Evolutionary conservation across 306 rosid genomes (phyloP).

Genomic region (Castanea crenata): DNA sequence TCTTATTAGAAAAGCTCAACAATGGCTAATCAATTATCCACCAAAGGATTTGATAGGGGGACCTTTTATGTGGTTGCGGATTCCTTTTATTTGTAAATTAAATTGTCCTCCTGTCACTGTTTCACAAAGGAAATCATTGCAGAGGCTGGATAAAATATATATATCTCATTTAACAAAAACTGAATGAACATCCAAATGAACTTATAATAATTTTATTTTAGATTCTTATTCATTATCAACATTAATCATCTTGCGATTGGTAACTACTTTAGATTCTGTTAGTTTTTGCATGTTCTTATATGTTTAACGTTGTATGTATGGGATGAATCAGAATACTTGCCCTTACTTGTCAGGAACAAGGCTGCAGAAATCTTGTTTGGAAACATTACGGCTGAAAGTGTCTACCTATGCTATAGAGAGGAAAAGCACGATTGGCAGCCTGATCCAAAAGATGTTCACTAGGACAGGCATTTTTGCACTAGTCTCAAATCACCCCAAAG

Average conservation of each 20-base stretch:
- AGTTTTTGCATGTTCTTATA: not conserved
- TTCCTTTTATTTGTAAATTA: not conserved
- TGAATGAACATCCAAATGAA: not conserved
- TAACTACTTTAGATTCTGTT: not conserved
- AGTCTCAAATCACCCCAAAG: constrained; percentile 4
- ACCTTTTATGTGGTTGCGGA: no score
- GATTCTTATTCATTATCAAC: not conserved
- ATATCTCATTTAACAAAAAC: not conserved
- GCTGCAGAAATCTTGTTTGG: constrained; percentile 84
- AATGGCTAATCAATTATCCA: not conserved
- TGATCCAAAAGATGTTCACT: constrained; percentile 11
- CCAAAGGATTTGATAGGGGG: no score
- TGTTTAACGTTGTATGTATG: constrained; percentile 54
- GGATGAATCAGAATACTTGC: constrained; percentile 70
- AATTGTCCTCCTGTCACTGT: not conserved
- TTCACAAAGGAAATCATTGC: not conserved
- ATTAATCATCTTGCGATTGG: not conserved
- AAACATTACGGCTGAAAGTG: constrained; percentile 69
- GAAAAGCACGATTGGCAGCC: constrained; percentile 18
- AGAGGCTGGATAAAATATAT: not conserved
- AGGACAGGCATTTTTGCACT: constrained; percentile 3
- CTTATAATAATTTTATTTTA: not conserved
- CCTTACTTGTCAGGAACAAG: constrained; percentile 63
- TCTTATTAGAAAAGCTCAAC: not conserved
- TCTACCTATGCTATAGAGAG: constrained; percentile 41